These are phyloP conservation scores for Boletus insuetus DNA, from an alignment of 768 basidiomycete genomes.

Conservation along the genomic window DNA sequence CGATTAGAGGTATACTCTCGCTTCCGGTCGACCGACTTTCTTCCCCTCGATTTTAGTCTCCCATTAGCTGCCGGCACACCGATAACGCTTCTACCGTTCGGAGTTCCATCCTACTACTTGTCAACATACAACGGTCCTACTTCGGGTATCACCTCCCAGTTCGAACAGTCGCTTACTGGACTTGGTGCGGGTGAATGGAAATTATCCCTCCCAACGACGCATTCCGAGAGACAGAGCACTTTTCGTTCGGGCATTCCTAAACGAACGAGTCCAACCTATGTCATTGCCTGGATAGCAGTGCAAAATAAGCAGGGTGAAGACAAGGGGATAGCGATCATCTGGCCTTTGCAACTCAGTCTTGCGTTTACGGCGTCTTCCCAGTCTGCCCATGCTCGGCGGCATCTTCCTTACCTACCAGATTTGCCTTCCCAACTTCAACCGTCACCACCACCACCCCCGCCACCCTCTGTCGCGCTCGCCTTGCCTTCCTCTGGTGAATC, in stretches of 20 bases:
- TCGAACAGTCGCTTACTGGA: constrained; percentile 59
- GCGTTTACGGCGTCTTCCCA: constrained; percentile 39
- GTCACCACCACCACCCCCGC: constrained; percentile 43
- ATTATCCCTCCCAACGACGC: background rate
- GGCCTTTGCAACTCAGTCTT: constrained; percentile 62
- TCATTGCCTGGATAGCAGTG: constrained; percentile 73
- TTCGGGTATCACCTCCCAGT: constrained; percentile 57
- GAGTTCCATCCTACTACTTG: constrained; percentile 70
- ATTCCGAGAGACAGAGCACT: constrained; percentile 22
- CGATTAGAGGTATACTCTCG: constrained; percentile 66
- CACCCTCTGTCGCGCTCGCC: constrained; percentile 29
- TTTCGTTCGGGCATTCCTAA: constrained; percentile 19
- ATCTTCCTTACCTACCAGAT: constrained; percentile 57
- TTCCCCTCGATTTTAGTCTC: constrained; percentile 42
- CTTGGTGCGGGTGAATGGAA: constrained; percentile 59
- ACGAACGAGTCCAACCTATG: constrained; percentile 35
- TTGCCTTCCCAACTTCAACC: constrained; percentile 62
- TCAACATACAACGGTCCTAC: constrained; percentile 69
- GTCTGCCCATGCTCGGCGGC: constrained; percentile 37
- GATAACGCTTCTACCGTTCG: constrained; percentile 66
- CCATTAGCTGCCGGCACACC: constrained; percentile 60
- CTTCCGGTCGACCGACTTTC: constrained; percentile 54
- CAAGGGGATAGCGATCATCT: constrained; percentile 72
- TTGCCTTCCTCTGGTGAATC: constrained; percentile 19
- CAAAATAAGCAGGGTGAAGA: constrained; percentile 80